phyloP scores from a whole-genome alignment of 1,139 yeast genomes.

The Keqinozyma sinolaborantium region DNA sequence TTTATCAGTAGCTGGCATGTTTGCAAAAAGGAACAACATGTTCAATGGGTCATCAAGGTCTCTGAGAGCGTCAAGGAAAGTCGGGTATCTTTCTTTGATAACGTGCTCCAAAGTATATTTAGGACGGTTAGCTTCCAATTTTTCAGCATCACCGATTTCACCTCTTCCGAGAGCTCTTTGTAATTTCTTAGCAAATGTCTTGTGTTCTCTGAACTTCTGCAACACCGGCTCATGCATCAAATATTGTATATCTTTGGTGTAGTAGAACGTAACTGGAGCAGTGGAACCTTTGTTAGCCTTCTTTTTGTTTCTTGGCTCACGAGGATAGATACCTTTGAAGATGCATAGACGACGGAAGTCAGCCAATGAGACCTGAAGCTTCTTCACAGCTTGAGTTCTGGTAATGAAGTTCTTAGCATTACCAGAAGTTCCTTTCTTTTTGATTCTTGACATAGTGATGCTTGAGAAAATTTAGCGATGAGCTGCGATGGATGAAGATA shows the following conservation, averaged over 20 bases:
- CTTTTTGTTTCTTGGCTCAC: conserved; percentile 95
- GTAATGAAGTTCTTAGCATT: conserved; percentile 92
- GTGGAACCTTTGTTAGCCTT: conserved; percentile 97
- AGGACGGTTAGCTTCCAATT: conserved; percentile 77
- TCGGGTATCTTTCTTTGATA: conserved; percentile 93
- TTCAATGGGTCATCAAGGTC: conserved; percentile 94
- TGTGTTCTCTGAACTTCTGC: conserved; percentile 90
- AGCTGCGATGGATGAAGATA: conserved; percentile 5
- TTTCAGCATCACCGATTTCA: conserved; percentile 84
- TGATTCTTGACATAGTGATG: conserved; percentile 35
- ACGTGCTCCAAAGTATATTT: conserved; percentile 84
- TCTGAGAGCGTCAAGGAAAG: conserved; percentile 86
- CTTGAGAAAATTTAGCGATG: conserved; percentile 9
- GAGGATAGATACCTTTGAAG: conserved; percentile 92
- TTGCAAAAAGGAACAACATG: conserved; percentile 90
- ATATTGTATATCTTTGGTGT: conserved; percentile 90
- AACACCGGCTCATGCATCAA: conserved; percentile 93
- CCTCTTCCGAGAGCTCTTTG: conserved; percentile 91
- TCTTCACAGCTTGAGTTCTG: conserved; percentile 92
- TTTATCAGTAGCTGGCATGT: conserved; percentile 89
- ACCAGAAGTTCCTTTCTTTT: conserved; percentile 83
- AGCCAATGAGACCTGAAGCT: conserved; percentile 91
- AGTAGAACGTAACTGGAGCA: conserved; percentile 93
- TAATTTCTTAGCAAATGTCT: conserved; percentile 87
- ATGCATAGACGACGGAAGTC: conserved; percentile 97